Evolutionary conservation across 805 yeast genomes (phyloP), one percentile per base, ranked within the genome.

Genomic region (Osmozyma mogii): DNA sequence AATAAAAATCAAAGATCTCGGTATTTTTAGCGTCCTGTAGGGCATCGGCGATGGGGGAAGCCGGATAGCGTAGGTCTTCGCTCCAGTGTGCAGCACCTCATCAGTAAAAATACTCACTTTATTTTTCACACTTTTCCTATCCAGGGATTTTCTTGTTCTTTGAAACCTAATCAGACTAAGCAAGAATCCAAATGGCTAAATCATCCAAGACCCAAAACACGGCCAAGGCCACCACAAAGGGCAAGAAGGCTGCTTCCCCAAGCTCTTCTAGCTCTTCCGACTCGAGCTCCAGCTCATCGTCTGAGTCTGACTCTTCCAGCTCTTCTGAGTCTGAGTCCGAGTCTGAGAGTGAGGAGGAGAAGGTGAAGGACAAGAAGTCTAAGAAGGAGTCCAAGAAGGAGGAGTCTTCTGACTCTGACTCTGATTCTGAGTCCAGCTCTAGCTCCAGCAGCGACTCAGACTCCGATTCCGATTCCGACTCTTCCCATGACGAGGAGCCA

Each of bases 161-260:
- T 14, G 19, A 21, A 19, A 19, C 22, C 23, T 22, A 27, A 27
- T 25, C 22, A 23, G 23, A 17, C 17, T 16, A 22, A 22, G 31
- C 27, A 27, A 27, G 31, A 27, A 16, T 26, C 15, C 14, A 12
- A 45, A 62, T 62, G 69, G 69, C 63, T 40, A 62, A 61, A 46
- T 41, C 64, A 37, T 42, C 57, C 24, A 44, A n/a, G n/a, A n/a
- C n/a, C 49, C 29, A 52, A 51, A 40, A 37, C 23, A 23, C 32
- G 9, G 14, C 31, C 27, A 37, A 37, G 38, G 28, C 13, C 19
- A 23, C 30, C 19, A 36, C 35, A 32, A 28, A 31, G 22, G 34
- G 29, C 24, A 29, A 22, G 22, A 27, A 32, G 30, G 17, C 17
- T 11, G 25, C 23, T 12, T 10, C 20, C 12, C 18, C 31, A n/a